These are phyloP conservation scores for Gracilaria vermiculophylla DNA, from an alignment of 23 red algal species.

Conservation along the genomic window DNA sequence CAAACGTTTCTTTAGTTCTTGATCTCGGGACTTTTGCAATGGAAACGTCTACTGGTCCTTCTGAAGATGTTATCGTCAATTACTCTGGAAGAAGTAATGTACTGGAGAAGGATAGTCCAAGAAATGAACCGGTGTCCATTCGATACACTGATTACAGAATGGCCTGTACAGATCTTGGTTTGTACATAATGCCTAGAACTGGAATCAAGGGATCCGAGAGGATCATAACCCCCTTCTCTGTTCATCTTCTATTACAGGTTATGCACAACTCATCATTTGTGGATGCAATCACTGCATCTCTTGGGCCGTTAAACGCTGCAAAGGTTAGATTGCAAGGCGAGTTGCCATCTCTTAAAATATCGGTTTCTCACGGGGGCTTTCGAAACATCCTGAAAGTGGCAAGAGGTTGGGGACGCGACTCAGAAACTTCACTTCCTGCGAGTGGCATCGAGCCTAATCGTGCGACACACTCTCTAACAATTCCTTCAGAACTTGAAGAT, in stretches of 20 bases:
- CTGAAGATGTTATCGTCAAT: conserved; percentile 19
- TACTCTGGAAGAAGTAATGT: not conserved
- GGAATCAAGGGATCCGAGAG: conserved; percentile 41
- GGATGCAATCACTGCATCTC: conserved; percentile 25
- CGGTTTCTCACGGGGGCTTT: conserved; percentile 61
- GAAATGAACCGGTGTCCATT: conserved; percentile 16
- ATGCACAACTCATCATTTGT: conserved; percentile 75
- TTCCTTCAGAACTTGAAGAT: conserved; percentile 53
- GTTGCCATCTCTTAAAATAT: conserved; percentile 53
- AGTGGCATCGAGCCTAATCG: conserved; percentile 71
- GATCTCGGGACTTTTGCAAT: conserved; percentile 83
- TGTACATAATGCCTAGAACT: conserved; percentile 43
- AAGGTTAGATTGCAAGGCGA: conserved; percentile 50
- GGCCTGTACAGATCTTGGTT: conserved; percentile 64
- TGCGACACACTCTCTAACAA: conserved; percentile 30
- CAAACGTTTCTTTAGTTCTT: conserved; percentile 41
- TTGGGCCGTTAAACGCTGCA: not conserved
- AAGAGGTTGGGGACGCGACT: conserved; percentile 38
- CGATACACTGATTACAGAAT: conserved; percentile 65
- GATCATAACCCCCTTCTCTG: conserved; percentile 69
- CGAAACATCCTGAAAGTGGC: conserved; percentile 49
- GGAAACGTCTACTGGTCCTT: conserved; percentile 58
- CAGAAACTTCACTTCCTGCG: not conserved
- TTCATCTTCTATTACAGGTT: conserved; percentile 66
- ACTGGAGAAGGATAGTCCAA: not conserved